Evolutionary conservation across 768 basidiomycete species (phyloP).

Genomic region (Suillus weaverae): DNA sequence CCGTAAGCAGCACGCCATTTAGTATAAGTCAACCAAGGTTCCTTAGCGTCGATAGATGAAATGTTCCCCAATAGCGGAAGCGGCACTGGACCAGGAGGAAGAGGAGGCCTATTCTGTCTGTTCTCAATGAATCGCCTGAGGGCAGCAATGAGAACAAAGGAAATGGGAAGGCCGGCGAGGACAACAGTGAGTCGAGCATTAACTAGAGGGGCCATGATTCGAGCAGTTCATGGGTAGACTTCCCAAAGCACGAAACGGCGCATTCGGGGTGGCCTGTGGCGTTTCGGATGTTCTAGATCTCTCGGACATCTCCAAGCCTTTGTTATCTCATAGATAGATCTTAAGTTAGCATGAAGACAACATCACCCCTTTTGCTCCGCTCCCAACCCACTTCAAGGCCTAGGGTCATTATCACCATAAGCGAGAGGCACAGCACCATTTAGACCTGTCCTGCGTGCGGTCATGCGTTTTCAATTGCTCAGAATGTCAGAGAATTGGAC

Average conservation of each 20-base stretch:
- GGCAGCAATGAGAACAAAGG: not conserved
- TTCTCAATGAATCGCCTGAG: not conserved
- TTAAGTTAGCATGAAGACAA: too few relatives aligned
- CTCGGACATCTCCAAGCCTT: too few relatives aligned
- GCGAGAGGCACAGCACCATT: too few relatives aligned
- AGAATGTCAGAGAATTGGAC: too few relatives aligned
- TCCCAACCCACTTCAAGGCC: too few relatives aligned
- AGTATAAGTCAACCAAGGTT: conserved; percentile 3
- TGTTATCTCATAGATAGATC: too few relatives aligned
- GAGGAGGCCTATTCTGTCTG: not conserved
- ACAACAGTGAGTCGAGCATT: not conserved
- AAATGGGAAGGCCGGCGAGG: not conserved
- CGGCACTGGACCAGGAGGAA: conserved; percentile 8
- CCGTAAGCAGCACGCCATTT: conserved; percentile 12
- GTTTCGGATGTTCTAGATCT: too few relatives aligned
- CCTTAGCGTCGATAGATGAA: not conserved
- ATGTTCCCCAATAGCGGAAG: conserved; percentile 3
- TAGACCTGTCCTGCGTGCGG: too few relatives aligned
- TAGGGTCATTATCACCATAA: too few relatives aligned
- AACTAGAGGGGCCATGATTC: not conserved
- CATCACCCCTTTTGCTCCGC: too few relatives aligned
- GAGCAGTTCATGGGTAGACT: not conserved
- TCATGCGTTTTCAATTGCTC: too few relatives aligned
- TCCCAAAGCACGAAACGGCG: not conserved
- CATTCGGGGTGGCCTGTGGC: too few relatives aligned